Evolutionary conservation across 2,329 filamentous ascomycete genomes (phyloP), one percentile per base, ranked within the genome.

Genomic region (Calonectria pteridis): DNA sequence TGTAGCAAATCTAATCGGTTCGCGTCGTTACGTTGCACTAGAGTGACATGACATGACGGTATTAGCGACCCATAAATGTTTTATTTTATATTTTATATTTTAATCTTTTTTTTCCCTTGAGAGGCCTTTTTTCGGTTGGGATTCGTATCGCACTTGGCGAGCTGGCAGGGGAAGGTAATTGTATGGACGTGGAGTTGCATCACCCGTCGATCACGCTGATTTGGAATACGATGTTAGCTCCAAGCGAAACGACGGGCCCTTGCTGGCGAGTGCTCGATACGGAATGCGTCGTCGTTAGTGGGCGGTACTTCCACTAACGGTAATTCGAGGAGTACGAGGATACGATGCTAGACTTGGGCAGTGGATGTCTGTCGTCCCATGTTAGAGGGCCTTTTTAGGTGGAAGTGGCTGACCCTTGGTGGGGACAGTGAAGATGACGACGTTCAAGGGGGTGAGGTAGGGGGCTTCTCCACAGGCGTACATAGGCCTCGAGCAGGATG

Each of bases 371-470:
- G 68, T 55, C 68, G 51, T 65, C 68, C 55, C 58, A 65, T 55
- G 55, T 63, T 68, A 11, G 37, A 69, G 67, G n/a, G 16, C 49
- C 33, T 37, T 70, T 72, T n/a, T 46, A 14, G 46, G 43, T 67
- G 58, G 58, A 70, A 2, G 91, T 93, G 46, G 89, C 85, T 28
- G 89, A 87, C 69, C 28, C 64, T 86, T 88, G 73, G 85, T 84
- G 59, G 71, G 62, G 71, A 81, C 82, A 62, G 83, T 81, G 73
- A 74, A 84, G 73, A 71, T 78, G 78, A 79, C 78, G 76, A 80
- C 78, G 77, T 74, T 69, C 63, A 76, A 73, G 76, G 77, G 65
- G 40, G 67, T 43, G 78, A 23, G 71, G 67, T 72, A 75, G 62
- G 73, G 69, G 73, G 29, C 49, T 43, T 70, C 70, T 72, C 67